phyloP scores from a whole-genome alignment of 495 filamentous ascomycete species.

The Penicillium paxilli region DNA sequence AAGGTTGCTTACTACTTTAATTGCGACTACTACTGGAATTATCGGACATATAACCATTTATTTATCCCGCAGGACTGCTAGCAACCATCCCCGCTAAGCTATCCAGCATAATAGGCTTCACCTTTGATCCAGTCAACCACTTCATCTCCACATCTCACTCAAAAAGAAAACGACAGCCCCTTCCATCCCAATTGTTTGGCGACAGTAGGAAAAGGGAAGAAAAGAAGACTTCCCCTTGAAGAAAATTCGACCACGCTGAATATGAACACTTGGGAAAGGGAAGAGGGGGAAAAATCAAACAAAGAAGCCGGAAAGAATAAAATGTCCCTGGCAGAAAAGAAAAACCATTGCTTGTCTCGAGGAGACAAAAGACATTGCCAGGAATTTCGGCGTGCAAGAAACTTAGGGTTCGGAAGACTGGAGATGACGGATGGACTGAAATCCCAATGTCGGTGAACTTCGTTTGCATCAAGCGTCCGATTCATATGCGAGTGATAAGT shows the following conservation, averaged over 20 bases:
- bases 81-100: constrained; percentile 15
- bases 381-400: background rate
- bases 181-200: background rate
- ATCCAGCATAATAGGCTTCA: background rate
- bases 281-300: constrained; percentile 5
- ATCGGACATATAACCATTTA: constrained; percentile 1
- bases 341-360: background rate
- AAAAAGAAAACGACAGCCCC: background rate
- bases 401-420: background rate
- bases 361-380: background rate
- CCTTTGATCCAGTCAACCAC: background rate
- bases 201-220: background rate
- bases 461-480: background rate
- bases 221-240: background rate
- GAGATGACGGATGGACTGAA: background rate
- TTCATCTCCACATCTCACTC: background rate
- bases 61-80: constrained; percentile 15
- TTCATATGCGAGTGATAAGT: constrained; percentile 3
- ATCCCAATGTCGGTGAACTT: background rate
- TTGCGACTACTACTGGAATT: background rate
- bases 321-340: constrained; percentile 1
- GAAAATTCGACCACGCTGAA: background rate
- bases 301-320: constrained; percentile 7
- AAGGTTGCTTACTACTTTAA: background rate
- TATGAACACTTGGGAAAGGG: constrained; percentile 11